Conservation (phyloP, 2,329 filamentous ascomycete genomes). For the Fusarium globosum region DNA sequence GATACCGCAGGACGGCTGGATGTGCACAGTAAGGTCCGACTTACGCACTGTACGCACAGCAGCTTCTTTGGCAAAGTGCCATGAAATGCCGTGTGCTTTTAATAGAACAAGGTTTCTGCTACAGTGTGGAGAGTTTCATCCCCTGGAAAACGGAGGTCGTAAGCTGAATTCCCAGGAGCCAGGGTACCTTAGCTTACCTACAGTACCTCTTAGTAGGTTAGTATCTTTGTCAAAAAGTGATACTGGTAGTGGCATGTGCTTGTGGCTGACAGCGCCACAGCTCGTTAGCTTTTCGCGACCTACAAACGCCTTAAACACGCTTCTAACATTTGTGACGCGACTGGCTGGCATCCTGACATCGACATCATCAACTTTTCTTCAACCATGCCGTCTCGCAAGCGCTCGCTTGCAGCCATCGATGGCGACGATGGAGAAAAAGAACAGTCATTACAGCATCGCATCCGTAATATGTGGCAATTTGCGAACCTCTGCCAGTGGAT, state of each 20-base stretch:
- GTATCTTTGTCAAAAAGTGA: neutral
- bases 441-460: constrained; percentile 62
- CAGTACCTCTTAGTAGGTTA: neutral
- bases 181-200: neutral
- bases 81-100: constrained; percentile 30
- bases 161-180: constrained; percentile 9
- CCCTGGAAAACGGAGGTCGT: constrained; percentile 31
- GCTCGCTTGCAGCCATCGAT: constrained; percentile 37
- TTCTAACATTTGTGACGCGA: constrained; percentile 42
- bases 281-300: constrained; percentile 34
- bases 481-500: constrained; percentile 95
- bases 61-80: neutral
- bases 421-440: constrained; percentile 27
- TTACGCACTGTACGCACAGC: constrained; percentile 35
- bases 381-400: constrained; percentile 47
- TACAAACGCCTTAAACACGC: constrained; percentile 33
- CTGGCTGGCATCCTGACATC: constrained; percentile 24
- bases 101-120: constrained; percentile 35
- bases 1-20: constrained; percentile 15
- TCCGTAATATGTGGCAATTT: constrained; percentile 96
- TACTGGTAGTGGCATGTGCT: constrained; percentile 32
- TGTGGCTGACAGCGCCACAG: constrained; percentile 46
- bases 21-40: constrained; percentile 22
- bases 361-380: constrained; percentile 24
- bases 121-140: constrained; percentile 38